Evolutionary conservation across 768 basidiomycete genomes (phyloP), one percentile per base, ranked within the genome.

Genomic region (Leccinum incarnatum): DNA sequence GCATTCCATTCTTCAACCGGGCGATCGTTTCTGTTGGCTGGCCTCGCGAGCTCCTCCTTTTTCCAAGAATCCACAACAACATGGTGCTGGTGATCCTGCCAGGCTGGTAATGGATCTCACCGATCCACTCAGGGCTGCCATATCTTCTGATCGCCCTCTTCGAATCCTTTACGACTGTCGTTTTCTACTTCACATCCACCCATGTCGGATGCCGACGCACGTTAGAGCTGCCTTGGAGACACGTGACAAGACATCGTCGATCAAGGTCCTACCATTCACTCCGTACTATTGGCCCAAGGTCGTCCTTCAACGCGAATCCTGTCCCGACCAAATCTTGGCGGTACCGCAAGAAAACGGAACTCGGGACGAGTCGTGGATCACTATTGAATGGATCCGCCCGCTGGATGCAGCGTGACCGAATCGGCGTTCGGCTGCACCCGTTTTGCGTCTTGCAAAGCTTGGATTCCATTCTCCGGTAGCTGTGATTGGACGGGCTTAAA

Each of bases 111-210:
- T 79, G n/a, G 77, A 87, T 57, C 60, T 81, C 37, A 85, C 83
- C 5, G 59, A 71, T 21, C 60, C 12, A 30, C 65, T 74, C 5
- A 32, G 29, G 34, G 53, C 34, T 57, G 54, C 49, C 67, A 12
- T 63, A 45, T 45, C 59, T 65, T 67, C 62, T 59, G 25, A 53
- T 17, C 1, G 4, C 11, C 52, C 61, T 9, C 40, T 78, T 14
- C 73, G 80, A 23, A 51, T 85, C 12, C 72, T 91, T 29, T 90
- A 82, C 66, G 89, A 92, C 68, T 77, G 78, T 62, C 84, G 90
- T 6, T 92, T 88, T 69, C 64, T 83, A 3, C 52, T 91, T 46
- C 66, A 64, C 19, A 76, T 89, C 62, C 59, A 81, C 57, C 64
- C 82, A 14, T 62, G 64, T 34, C 73, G 64, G 45, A 76, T 85